phyloP scores from a whole-genome alignment of 2,329 filamentous ascomycete species.

The Aspergillus texensis region DNA sequence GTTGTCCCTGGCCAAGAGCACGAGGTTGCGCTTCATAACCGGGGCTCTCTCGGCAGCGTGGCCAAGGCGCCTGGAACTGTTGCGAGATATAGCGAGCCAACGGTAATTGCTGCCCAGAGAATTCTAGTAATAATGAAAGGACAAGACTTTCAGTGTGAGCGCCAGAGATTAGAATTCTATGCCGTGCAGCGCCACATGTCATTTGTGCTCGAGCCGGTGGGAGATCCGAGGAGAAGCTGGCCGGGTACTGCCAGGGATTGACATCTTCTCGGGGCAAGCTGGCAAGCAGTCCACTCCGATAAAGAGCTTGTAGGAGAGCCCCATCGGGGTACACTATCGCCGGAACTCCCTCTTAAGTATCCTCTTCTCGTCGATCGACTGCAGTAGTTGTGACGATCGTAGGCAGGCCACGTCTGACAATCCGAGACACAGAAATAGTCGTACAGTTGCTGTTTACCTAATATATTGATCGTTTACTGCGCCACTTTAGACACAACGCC shows the following conservation, averaged over 20 bases:
- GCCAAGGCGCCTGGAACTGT: constrained; percentile 9
- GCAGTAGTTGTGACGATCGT: not conserved
- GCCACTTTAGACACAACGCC: not conserved
- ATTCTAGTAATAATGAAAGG: not conserved
- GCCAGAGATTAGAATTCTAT: not conserved
- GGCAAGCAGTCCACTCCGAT: not conserved
- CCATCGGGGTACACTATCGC: not conserved
- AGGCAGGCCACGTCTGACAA: not conserved
- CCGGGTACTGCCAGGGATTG: not conserved
- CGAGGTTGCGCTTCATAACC: not conserved
- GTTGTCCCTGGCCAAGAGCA: constrained; percentile 1
- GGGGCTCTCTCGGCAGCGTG: constrained; percentile 3
- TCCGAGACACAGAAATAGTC: not conserved
- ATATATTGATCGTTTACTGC: constrained; percentile 4
- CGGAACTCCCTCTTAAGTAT: not conserved
- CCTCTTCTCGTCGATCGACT: not conserved
- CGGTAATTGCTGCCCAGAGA: constrained; percentile 8
- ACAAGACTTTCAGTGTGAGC: not conserved
- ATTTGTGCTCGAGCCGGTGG: not conserved
- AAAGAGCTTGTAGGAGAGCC: not conserved
- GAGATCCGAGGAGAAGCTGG: not conserved
- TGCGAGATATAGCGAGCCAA: constrained; percentile 13
- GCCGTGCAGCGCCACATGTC: not conserved
- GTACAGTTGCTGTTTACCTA: constrained; percentile 5
- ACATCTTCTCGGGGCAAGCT: not conserved